Evolutionary conservation across 2,329 filamentous ascomycete genomes (phyloP).

Genomic region (Tympanopsis confertula): DNA sequence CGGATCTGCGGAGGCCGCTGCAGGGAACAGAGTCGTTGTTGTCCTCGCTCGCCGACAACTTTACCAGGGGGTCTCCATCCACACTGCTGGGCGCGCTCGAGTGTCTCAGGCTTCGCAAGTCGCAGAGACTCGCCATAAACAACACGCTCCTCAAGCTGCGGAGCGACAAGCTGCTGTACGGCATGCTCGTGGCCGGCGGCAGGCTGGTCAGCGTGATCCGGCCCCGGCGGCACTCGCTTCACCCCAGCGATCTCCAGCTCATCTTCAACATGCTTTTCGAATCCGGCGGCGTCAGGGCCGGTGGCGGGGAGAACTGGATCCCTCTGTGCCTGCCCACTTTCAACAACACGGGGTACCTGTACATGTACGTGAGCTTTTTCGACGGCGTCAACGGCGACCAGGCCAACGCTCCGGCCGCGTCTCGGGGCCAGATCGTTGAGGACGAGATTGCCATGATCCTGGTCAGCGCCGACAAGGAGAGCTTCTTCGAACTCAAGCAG

Average conservation of each 20-base stretch:
- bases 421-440: slow-evolving; percentile 54
- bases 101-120: slow-evolving; percentile 82
- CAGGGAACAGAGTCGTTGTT: slow-evolving; percentile 85
- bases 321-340: slow-evolving; percentile 91
- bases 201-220: slow-evolving; percentile 88
- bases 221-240: slow-evolving; percentile 86
- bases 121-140: slow-evolving; percentile 76
- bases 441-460: slow-evolving; percentile 84
- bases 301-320: slow-evolving; percentile 91
- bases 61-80: slow-evolving; percentile 83
- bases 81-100: slow-evolving; percentile 81
- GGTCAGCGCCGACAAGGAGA: slow-evolving; percentile 85
- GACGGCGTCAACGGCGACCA: slow-evolving; percentile 39
- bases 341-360: slow-evolving; percentile 90
- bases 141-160: slow-evolving; percentile 72
- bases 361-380: slow-evolving; percentile 98
- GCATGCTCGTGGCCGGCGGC: slow-evolving; percentile 82
- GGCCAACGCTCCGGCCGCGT: slow-evolving; percentile 35
- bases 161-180: slow-evolving; percentile 73
- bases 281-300: slow-evolving; percentile 80
- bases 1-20: slow-evolving; percentile 77
- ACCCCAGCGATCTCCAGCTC: slow-evolving; percentile 87
- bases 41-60: slow-evolving; percentile 85
- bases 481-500: slow-evolving; percentile 77
- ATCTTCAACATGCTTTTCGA: slow-evolving; percentile 99